A percentile compares a stretch with the other conserved stretches of the same genome.
These are phyloP conservation scores for Amniculicola lignicola DNA, from an alignment of 495 filamentous ascomycete genomes.

Conservation along the genomic window DNA sequence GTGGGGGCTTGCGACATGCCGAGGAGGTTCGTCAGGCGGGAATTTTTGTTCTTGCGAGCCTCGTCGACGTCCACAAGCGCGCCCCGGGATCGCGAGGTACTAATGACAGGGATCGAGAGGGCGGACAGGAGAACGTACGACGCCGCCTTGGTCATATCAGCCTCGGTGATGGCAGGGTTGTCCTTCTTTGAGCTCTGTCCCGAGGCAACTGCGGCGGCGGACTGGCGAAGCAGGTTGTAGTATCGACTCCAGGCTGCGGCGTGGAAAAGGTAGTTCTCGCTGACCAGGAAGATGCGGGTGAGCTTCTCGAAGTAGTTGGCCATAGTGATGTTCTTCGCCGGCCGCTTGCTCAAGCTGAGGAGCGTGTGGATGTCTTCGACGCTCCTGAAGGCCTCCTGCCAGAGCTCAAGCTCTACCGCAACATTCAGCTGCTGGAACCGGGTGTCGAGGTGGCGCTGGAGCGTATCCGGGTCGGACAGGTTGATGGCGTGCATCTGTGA, in stretches of 20 bases:
- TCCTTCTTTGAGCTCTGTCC: slow-evolving; percentile 89
- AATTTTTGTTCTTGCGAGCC: slow-evolving; percentile 97
- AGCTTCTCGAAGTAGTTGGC: slow-evolving; percentile 99
- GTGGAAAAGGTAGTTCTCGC: slow-evolving; percentile 99
- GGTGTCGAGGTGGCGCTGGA: slow-evolving; percentile 95
- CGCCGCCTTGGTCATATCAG: slow-evolving; percentile 80
- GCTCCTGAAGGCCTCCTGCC: slow-evolving; percentile 98
- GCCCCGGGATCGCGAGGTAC: slow-evolving; percentile 91
- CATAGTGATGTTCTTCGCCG: slow-evolving; percentile 99
- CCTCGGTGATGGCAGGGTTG: slow-evolving; percentile 83
- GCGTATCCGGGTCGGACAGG: slow-evolving; percentile 92
- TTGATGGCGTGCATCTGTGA: slow-evolving; percentile 99
- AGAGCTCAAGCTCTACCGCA: slow-evolving; percentile 93
- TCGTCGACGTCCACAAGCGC: slow-evolving; percentile 96
- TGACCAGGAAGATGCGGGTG: slow-evolving; percentile 95
- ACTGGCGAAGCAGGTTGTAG: slow-evolving; percentile 92
- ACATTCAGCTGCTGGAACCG: slow-evolving; percentile 98
- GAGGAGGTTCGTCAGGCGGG: slow-evolving; percentile 88
- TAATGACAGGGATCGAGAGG: slow-evolving; percentile 96
- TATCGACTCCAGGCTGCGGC: slow-evolving; percentile 95
- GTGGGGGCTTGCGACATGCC: slow-evolving; percentile 88
- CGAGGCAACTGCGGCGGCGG: slow-evolving; percentile 75
- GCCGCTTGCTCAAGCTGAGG: slow-evolving; percentile 95
- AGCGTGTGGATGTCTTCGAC: slow-evolving; percentile 99
- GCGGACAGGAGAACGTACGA: slow-evolving; percentile 96